A percentile compares a stretch with the other conserved stretches of the same genome.
These are phyloP conservation scores for Atractiella rhizophila DNA, from an alignment of 768 basidiomycete species.

Conservation along the genomic window DNA sequence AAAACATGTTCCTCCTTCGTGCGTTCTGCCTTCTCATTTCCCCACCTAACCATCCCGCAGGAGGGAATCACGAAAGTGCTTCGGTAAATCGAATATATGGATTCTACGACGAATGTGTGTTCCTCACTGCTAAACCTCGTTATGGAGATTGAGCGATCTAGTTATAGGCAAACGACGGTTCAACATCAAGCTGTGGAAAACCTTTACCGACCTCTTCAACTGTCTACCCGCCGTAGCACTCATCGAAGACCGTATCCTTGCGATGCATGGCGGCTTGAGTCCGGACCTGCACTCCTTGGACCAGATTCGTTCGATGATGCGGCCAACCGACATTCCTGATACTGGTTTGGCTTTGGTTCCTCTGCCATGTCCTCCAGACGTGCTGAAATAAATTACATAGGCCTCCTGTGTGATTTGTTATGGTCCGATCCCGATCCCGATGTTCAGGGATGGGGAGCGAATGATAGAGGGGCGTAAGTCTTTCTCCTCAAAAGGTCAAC, in stretches of 20 bases:
- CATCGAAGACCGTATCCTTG: slow-evolving; percentile 99
- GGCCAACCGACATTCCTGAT: slow-evolving; percentile 96
- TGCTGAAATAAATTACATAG: slow-evolving; percentile 23
- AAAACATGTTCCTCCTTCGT: slow-evolving; percentile 99
- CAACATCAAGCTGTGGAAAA: slow-evolving; percentile 99
- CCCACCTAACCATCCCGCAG: no score
- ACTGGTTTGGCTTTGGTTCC: slow-evolving; percentile 36
- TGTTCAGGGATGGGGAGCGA: slow-evolving; percentile 97
- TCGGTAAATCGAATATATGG: slow-evolving; percentile 99
- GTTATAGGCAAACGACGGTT: slow-evolving; percentile 84
- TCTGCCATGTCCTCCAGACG: background rate
- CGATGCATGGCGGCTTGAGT: slow-evolving; percentile 93
- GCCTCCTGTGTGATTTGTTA: slow-evolving; percentile 77
- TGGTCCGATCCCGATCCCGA: slow-evolving; percentile 99
- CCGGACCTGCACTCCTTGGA: slow-evolving; percentile 98
- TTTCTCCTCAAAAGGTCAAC: slow-evolving; percentile 91
- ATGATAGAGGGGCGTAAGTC: slow-evolving; percentile 89
- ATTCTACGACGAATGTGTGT: slow-evolving; percentile 97
- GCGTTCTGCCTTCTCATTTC: no score
- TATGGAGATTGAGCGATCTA: background rate
- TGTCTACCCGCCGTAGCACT: slow-evolving; percentile 96
- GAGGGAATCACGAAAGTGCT: slow-evolving; percentile 96
- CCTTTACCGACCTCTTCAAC: slow-evolving; percentile 99
- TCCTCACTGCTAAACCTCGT: background rate
- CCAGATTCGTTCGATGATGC: slow-evolving; percentile 95